Base-by-base conservation (phyloP, 441 rosid species). In the Pelargonium cotyledonis region DNA sequence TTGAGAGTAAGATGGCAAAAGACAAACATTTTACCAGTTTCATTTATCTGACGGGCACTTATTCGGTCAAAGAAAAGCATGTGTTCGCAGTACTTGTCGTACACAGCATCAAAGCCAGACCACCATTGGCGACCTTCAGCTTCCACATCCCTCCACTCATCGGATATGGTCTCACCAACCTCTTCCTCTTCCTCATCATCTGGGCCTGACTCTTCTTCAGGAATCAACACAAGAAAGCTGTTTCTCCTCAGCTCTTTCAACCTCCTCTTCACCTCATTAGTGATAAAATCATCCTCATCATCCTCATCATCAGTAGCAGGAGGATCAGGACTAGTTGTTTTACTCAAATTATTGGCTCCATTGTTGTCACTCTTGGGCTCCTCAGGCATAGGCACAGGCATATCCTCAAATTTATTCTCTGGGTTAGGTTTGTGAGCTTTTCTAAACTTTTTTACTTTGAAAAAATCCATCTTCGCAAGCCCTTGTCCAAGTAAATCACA, bases 111-210 rank as follows among this genome's bases (percentile, higher is more conserved):
- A 75, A 90, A 90, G 6, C 96, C 99, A 55, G 90, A 90, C 97
- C 99, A 94, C 97, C 93, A 91, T 75, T 83, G 89, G 71, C 92
- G 85, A 65, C 88, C 96, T 77, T 90, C 91, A 18, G 91, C 96
- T 70, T 88, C 97, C 7, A 88, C 86, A 76, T 95, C 97, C 80
- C 92, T 87, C 96, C 97, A 95, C 72, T 87, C 90, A 68, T 67
- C 72, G 18, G 87, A 78, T 70, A 84, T 80, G 14, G 86, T 82
- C 82, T 77, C 93, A 38, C 81, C 91, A 60, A 67, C 89, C 51
- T 76, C 95, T 29, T 70, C 81, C 14, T 78, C 82, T 19, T 79
- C 85, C 65, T 84, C 89, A 10, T 87, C 95, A 41, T 86, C 92
- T 0, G 76, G 81, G 64, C 85, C 83, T 0, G 86, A 82, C 73